Base-by-base conservation (phyloP, 179 eudicot species). In the Amaranthus tricolor region DNA sequence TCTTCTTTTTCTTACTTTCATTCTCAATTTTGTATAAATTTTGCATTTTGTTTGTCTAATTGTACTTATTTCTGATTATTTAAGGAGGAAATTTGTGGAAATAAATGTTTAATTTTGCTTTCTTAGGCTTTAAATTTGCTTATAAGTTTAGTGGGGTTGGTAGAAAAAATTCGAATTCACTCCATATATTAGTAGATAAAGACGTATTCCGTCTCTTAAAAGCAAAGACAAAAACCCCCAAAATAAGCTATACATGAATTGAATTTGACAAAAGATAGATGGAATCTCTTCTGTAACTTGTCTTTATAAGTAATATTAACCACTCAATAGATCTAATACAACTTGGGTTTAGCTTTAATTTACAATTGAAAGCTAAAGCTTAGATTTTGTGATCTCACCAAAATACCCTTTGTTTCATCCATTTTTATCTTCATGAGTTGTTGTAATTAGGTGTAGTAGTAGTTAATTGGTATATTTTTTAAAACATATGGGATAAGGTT, bases 181-280 rank as follows among this genome's bases (percentile, higher is more conserved):
- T 75, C 80, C 81, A 85, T 45, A 53, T 59, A 82, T 65, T 72
- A 82, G 81, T 76, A 81, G 88, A 85, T 76, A 75, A 47, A 68
- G 84, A 82, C 86, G 55, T 62, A 45, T 61, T 73, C 82, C 95
- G 69, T 91, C 87, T 87, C 93, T 91, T 91, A 82, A 83, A 90
- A 90, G 96, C 79, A 61, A 92, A 92, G 96, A 75, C 86, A 85
- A 64, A 53, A 53, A 75, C 79, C 76, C 71, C 73, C 67, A 62
- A 83, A 74, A 65, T 40, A 68, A 65, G 45, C 19, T 56, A 76
- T 72, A 62, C 57, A 50, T 76, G 74, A 71, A 70, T 59, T 54
- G 6, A 59, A 64, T 43, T 79, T 74, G 62, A 62, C 47, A 59
- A 80, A 83, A 62, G 73, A 62, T 77, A 10, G 76, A 45, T 80